Conservation (phyloP, 2,329 filamentous ascomycete genomes). For the Ceratocystiopsis brevicomis region DNA sequence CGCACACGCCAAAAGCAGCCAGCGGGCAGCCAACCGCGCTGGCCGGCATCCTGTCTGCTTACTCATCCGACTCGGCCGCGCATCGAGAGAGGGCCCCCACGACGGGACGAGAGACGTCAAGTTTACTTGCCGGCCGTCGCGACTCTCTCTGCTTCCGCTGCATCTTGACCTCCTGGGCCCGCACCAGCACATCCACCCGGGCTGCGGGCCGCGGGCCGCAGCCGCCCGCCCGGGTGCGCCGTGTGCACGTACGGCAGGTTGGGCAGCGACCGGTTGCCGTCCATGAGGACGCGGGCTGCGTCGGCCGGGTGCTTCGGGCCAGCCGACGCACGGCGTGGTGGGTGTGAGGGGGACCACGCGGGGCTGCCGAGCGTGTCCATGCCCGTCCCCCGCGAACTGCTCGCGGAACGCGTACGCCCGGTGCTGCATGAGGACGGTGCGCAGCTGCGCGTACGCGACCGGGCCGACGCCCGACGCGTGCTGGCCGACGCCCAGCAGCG, state of each 20-base stretch:
- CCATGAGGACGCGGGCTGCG: constrained; percentile 50
- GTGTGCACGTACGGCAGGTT: constrained; percentile 61
- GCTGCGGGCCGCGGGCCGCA: constrained; percentile 28
- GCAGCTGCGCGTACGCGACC: constrained; percentile 52
- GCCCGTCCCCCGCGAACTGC: no score
- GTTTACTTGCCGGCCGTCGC: no score
- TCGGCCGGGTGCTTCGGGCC: constrained; percentile 43
- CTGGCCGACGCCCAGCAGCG: constrained; percentile 46
- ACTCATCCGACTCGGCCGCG: no score
- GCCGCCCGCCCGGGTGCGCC: constrained; percentile 26
- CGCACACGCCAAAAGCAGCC: no score
- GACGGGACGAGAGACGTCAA: no score
- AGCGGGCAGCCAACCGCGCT: no score
- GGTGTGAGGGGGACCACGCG: constrained; percentile 65
- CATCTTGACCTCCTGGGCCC: constrained; percentile 13
- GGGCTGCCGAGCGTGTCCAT: constrained; percentile 48
- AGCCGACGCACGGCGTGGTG: constrained; percentile 57
- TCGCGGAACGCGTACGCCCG: constrained; percentile 47
- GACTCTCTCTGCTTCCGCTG: no score
- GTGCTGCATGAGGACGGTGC: constrained; percentile 62
- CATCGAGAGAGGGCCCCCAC: no score
- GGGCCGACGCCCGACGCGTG: constrained; percentile 51
- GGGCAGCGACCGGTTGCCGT: constrained; percentile 52
- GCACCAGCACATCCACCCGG: constrained; percentile 38
- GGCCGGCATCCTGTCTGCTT: no score